Evolutionary conservation across 2,329 filamentous ascomycete species (phyloP).

Genomic region (Calonectria hawksworthii): DNA sequence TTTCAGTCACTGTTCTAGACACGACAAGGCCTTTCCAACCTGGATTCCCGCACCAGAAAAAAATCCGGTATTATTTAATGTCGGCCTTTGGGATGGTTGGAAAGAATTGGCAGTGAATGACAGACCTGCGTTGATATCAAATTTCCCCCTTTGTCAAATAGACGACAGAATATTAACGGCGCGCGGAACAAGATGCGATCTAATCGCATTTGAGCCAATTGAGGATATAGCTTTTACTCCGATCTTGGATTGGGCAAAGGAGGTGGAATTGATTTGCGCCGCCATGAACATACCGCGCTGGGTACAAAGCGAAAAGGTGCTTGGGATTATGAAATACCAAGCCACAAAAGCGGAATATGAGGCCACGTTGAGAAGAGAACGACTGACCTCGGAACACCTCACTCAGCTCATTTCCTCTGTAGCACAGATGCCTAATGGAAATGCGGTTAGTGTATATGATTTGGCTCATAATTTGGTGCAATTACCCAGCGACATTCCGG

Average conservation of each 20-base stretch:
- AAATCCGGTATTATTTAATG: not conserved
- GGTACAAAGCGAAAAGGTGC: not conserved
- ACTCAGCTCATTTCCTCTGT: not conserved
- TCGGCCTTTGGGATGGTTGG: not conserved
- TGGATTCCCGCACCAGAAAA: not conserved
- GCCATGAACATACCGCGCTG: not conserved
- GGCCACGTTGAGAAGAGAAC: not conserved
- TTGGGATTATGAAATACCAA: not conserved
- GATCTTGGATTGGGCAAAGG: not conserved
- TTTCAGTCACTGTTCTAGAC: fast-evolving
- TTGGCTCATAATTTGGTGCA: not conserved
- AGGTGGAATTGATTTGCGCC: not conserved
- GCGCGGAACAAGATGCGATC: not conserved
- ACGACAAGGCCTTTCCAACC: not conserved
- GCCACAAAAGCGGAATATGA: not conserved
- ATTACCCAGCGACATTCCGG: not conserved
- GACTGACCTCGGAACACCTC: not conserved
- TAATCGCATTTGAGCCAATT: not conserved
- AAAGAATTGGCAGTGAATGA: not conserved
- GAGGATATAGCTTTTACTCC: not conserved
- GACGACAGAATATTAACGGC: not conserved
- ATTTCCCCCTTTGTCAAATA: not conserved
- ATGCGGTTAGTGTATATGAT: not conserved
- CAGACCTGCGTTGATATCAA: no score
- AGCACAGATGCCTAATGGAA: not conserved